phyloP scores from a whole-genome alignment of 1,284 basidiomycete genomes.

The Austroboletus niveus region DNA sequence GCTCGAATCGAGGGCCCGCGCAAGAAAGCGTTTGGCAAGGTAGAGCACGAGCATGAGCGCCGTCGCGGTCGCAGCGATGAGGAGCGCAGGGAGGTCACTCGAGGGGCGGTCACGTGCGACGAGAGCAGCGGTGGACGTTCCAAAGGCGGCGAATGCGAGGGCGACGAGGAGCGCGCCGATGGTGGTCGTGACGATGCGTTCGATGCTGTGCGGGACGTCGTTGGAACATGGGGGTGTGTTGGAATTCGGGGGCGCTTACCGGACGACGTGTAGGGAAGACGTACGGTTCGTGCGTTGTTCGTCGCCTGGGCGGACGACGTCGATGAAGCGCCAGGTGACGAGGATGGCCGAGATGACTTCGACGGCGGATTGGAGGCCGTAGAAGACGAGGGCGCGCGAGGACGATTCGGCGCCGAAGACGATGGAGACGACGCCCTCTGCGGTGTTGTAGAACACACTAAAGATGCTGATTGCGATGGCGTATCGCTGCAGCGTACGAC shows the following conservation, averaged over 20 bases:
- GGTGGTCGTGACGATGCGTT: slow-evolving; percentile 34
- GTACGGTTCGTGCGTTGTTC: slow-evolving; percentile 12
- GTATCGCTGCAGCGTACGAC: slow-evolving; percentile 21
- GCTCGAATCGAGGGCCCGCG: slow-evolving; percentile 42
- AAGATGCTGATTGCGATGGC: slow-evolving; percentile 34
- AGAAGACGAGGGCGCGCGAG: slow-evolving; percentile 49
- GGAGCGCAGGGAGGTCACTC: slow-evolving; percentile 33
- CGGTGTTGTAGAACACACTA: slow-evolving; percentile 34
- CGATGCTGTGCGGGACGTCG: slow-evolving; percentile 31
- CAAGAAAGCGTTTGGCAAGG: slow-evolving; percentile 44
- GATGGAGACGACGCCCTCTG: slow-evolving; percentile 38
- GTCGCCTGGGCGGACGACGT: slow-evolving; percentile 32
- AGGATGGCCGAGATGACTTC: slow-evolving; percentile 42
- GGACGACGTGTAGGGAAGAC: slow-evolving; percentile 26
- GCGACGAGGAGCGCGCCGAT: slow-evolving; percentile 39
- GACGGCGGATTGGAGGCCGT: slow-evolving; percentile 49
- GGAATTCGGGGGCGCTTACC: slow-evolving; percentile 21
- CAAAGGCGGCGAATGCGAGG: slow-evolving; percentile 38
- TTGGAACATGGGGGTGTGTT: not conserved
- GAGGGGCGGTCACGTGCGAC: slow-evolving; percentile 36
- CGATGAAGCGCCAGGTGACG: slow-evolving; percentile 44
- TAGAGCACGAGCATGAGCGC: slow-evolving; percentile 42
- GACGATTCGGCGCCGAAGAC: slow-evolving; percentile 43
- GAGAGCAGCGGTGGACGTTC: slow-evolving; percentile 37
- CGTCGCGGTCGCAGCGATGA: slow-evolving; percentile 38